Percentiles rank a stretch among this genome's conserved stretches.
phyloP scores from a whole-genome alignment of 2,329 filamentous ascomycete genomes.

The Arthrobotrys conoides region DNA sequence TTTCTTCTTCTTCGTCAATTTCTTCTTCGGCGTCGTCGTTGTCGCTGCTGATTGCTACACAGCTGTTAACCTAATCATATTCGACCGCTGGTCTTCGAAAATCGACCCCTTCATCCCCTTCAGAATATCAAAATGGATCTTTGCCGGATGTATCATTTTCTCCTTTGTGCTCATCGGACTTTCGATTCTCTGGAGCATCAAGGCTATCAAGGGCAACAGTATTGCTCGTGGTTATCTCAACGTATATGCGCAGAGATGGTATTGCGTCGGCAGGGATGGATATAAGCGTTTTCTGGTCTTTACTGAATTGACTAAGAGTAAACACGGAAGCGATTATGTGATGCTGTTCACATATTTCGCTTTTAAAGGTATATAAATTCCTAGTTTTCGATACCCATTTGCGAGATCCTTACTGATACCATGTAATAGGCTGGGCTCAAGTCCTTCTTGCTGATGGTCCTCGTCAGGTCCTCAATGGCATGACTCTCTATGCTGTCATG shows the following conservation, averaged over 20 bases:
- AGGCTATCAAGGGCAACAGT: conserved; percentile 85
- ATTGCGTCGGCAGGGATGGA: conserved; percentile 82
- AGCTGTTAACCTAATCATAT: conserved; percentile 88
- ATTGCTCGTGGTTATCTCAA: conserved; percentile 94
- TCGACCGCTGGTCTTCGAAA: conserved; percentile 88
- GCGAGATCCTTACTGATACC: conserved; percentile 7
- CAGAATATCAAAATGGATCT: conserved; percentile 91
- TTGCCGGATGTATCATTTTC: conserved; percentile 89
- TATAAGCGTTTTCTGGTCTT: conserved; percentile 95
- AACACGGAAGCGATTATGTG: conserved; percentile 89
- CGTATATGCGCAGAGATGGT: conserved; percentile 84
- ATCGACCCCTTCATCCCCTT: conserved; percentile 84
- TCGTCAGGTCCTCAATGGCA: conserved; percentile 88
- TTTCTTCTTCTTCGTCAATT: conserved; percentile 59
- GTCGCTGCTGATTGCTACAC: conserved; percentile 75
- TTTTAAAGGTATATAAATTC: conserved; percentile 72
- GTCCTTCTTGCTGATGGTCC: conserved; percentile 92
- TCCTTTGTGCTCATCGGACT: conserved; percentile 86
- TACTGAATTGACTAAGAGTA: conserved; percentile 88
- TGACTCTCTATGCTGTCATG: conserved; percentile 90
- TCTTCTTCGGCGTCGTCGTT: conserved; percentile 45
- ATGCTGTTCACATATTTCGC: conserved; percentile 92
- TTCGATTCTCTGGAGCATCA: conserved; percentile 83
- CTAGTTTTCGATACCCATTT: neutral
- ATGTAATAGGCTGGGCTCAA: conserved; percentile 81